Percentiles rank a stretch among this genome's conserved stretches.
These are phyloP conservation scores for Torrubiella hemipterigena DNA, from an alignment of 2,329 filamentous ascomycete species.

Conservation along the genomic window DNA sequence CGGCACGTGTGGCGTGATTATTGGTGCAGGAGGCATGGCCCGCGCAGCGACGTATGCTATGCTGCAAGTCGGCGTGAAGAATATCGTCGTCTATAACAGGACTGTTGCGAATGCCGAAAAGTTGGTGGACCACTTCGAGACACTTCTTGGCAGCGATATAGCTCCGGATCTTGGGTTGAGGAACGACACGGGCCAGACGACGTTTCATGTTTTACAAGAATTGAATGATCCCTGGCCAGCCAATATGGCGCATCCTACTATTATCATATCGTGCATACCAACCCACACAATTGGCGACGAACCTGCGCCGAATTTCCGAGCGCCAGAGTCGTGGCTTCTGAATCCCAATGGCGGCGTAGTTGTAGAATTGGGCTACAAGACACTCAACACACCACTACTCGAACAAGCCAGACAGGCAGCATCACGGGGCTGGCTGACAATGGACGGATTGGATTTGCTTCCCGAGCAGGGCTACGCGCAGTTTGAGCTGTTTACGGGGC, in stretches of 20 bases:
- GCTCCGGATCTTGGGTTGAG: too few relatives aligned
- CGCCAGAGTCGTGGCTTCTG: conserved; percentile 57
- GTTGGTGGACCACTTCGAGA: conserved; percentile 59
- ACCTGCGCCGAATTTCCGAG: conserved; percentile 56
- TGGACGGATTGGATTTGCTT: conserved; percentile 64
- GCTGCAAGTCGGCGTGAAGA: conserved; percentile 63
- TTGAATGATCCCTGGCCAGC: conserved; percentile 53
- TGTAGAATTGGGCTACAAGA: conserved; percentile 64
- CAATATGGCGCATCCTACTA: conserved; percentile 51
- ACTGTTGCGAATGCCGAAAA: conserved; percentile 54
- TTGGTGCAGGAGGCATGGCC: conserved; percentile 65
- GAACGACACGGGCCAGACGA: too few relatives aligned
- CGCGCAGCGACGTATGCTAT: conserved; percentile 68
- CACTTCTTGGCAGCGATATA: conserved; percentile 33
- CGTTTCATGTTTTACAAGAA: conserved; percentile 46
- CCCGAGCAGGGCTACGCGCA: conserved; percentile 73
- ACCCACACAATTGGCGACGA: conserved; percentile 52
- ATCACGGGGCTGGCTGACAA: conserved; percentile 56
- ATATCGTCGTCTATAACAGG: conserved; percentile 65
- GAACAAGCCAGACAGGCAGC: conserved; percentile 51
- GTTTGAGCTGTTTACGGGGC: conserved; percentile 69
- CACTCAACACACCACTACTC: conserved; percentile 58
- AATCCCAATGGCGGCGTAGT: conserved; percentile 67
- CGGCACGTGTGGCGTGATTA: conserved; percentile 42
- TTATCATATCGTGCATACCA: conserved; percentile 67